These are phyloP conservation scores for Scedosporium dehoogii DNA, from an alignment of 2,329 filamentous ascomycete genomes.

Conservation along the genomic window DNA sequence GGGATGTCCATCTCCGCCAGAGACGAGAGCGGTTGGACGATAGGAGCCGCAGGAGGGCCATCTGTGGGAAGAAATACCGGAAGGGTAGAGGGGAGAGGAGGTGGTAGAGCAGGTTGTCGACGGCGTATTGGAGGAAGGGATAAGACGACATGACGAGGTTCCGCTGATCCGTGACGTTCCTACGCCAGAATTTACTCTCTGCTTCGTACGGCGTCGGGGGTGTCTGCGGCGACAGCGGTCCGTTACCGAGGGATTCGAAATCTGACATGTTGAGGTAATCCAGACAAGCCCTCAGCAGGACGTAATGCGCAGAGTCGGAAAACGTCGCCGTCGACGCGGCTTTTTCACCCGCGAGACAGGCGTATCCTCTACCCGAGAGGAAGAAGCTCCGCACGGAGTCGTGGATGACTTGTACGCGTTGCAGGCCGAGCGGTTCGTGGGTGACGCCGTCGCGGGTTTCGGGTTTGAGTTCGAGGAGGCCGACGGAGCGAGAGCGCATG, in stretches of 20 bases:
- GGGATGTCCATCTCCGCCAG: constrained; percentile 22
- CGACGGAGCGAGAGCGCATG: constrained; percentile 21
- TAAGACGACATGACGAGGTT: constrained; percentile 18
- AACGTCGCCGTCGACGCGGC: constrained; percentile 11
- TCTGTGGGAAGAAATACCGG: constrained; percentile 22
- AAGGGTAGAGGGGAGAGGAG: constrained; percentile 18
- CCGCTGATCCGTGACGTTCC: constrained; percentile 15
- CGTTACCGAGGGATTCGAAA: constrained; percentile 19
- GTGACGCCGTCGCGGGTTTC: constrained; percentile 12
- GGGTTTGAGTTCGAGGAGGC: constrained; percentile 19
- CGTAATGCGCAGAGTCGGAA: constrained; percentile 19
- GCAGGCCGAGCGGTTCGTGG: constrained; percentile 16
- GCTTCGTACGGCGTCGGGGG: not conserved
- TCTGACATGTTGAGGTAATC: constrained; percentile 23
- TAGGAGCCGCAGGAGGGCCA: constrained; percentile 15
- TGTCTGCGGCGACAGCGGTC: not conserved
- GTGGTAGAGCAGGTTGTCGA: constrained; percentile 21
- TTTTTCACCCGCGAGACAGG: constrained; percentile 13
- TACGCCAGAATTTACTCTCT: constrained; percentile 9
- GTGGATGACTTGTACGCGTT: constrained; percentile 20
- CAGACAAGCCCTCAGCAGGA: constrained; percentile 20
- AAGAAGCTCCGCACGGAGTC: constrained; percentile 22
- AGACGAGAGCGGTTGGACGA: constrained; percentile 17
- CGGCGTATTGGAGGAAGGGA: constrained; percentile 22
- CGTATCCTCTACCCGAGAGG: constrained; percentile 20